Base-by-base conservation (phyloP, 2,329 filamentous ascomycete genomes). In the Helotiales sp. region DNA sequence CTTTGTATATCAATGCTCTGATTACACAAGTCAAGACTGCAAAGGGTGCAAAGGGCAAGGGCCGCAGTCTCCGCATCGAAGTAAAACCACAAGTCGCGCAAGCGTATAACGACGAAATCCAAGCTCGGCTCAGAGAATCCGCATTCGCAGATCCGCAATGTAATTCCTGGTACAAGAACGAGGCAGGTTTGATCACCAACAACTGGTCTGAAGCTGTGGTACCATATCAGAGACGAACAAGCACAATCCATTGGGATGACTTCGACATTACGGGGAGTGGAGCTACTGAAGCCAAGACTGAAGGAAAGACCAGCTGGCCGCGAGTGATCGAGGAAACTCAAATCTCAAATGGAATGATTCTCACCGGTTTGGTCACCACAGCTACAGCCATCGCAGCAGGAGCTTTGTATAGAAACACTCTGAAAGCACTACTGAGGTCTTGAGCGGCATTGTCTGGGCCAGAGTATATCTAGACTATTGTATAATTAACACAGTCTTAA, bases 211-310 rank as follows among this genome's bases (percentile, higher is more conserved):
- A 79, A 0, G 82, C 77, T 0, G 83, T 81, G 5, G 65, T 85
- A 0, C 76, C 81, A 46, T 86, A 85, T 66, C 82, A 85, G 69
- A 72, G 79, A 50, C 60, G 72, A 59, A 60, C 79, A 52, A 66
- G 69, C 8, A 69, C 68, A 15, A 75, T 82, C 60, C 31, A 76
- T 22, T 79, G 75, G 72, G 71, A 71, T 0, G 79, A 81, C 49
- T 81, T 74, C 57, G 73, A 76, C 5, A 65, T 72, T n/a, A 61
- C 63, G 2, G 74, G 73, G 0, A 66, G 66, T 9, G 69, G 59
- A 2, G 64, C 62, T 8, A 57, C 61, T 3, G 34, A 57, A 10
- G 48, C 74, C 1, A 55, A 63, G n/a, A 53, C 57, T n/a, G 66
- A 69, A 50, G 64, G 63, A 10, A 67, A 64, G 34, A 59, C 58